Conservation (phyloP, 352 stramenopile species). For the Globisporangium okanoganense region DNA sequence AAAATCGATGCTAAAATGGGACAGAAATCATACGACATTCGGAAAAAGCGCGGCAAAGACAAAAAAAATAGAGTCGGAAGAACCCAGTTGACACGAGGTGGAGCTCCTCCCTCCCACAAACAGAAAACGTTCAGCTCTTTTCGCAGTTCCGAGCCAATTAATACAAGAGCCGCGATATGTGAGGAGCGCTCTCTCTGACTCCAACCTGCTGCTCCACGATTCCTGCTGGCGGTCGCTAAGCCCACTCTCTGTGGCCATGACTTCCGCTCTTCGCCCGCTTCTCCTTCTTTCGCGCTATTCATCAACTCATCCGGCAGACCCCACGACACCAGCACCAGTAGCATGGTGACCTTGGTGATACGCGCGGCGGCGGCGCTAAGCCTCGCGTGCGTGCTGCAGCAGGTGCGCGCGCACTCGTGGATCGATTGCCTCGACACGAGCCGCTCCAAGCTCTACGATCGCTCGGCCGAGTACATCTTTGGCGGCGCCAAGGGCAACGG, state of each 20-base stretch:
- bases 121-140: neutral
- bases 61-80: constrained; percentile 5
- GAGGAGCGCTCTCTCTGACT: neutral
- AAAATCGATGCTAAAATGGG: neutral
- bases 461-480: constrained; percentile 64
- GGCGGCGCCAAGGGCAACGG: constrained; percentile 53
- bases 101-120: neutral
- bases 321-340: neutral
- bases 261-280: neutral
- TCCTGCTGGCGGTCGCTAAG: constrained; percentile 8
- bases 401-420: constrained; percentile 52
- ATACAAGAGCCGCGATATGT: too few relatives aligned
- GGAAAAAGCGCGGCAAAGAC: neutral
- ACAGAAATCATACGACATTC: too few relatives aligned
- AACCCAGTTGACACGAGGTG: neutral
- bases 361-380: constrained; percentile 5
- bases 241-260: neutral
- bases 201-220: constrained; percentile 7
- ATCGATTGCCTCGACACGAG: constrained; percentile 76
- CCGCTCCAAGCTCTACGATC: constrained; percentile 57
- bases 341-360: constrained; percentile 2
- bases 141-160: neutral
- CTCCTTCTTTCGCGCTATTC: neutral
- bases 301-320: constrained; percentile 1
- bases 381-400: constrained; percentile 6